Conservation (phyloP, 164 flowering plant species). For the Aristolochia californica region DNA sequence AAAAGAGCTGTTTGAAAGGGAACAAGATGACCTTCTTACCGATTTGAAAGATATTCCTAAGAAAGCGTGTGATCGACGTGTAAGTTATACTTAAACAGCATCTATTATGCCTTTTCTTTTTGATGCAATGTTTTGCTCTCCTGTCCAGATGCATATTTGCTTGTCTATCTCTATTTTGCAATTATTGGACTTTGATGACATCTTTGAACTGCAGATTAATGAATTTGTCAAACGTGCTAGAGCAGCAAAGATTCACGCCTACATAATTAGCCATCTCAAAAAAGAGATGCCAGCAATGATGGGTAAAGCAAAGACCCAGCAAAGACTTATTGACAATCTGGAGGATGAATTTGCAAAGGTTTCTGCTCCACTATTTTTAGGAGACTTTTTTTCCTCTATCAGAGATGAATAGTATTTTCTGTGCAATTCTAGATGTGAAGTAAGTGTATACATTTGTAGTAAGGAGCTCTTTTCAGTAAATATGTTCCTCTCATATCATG, state of each 20-base stretch:
- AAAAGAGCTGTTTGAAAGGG: slow-evolving; percentile 82
- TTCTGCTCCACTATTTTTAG: background rate
- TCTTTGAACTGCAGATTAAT: slow-evolving; percentile 48
- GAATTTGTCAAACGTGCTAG: slow-evolving; percentile 97
- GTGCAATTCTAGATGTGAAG: too few relatives aligned
- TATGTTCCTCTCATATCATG: too few relatives aligned
- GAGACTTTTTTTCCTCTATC: background rate
- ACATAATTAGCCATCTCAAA: slow-evolving; percentile 85
- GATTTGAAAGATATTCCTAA: slow-evolving; percentile 91
- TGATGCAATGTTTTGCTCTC: background rate
- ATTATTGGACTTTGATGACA: background rate
- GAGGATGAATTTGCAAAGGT: slow-evolving; percentile 84
- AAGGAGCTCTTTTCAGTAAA: too few relatives aligned
- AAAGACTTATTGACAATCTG: slow-evolving; percentile 69
- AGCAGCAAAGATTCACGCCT: slow-evolving; percentile 96
- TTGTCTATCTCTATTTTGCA: background rate
- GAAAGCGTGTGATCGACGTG: slow-evolving; percentile 96
- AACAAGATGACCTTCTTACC: slow-evolving; percentile 84
- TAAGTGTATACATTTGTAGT: too few relatives aligned
- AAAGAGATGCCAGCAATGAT: slow-evolving; percentile 96
- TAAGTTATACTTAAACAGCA: slow-evolving; percentile 22
- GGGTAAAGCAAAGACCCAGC: slow-evolving; percentile 90
- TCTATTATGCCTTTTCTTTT: background rate
- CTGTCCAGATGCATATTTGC: background rate
- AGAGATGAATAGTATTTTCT: background rate